These are phyloP conservation scores for Cutaneotrichosporon sp. DNA, from an alignment of 1,284 basidiomycete species.

Conservation along the genomic window DNA sequence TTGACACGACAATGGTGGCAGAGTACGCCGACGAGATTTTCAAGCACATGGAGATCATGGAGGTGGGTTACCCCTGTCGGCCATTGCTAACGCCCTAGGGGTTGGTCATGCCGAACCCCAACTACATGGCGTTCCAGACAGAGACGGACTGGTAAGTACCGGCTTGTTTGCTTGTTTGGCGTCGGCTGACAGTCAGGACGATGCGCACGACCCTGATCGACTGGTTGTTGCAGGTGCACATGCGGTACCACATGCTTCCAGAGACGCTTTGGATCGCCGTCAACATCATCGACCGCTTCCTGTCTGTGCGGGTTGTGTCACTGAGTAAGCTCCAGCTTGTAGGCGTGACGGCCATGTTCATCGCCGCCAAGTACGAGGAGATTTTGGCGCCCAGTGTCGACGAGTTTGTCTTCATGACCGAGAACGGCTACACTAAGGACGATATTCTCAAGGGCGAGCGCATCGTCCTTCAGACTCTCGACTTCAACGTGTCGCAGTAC, in stretches of 20 bases:
- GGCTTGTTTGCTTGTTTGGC: neutral
- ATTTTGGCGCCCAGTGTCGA: slow-evolving; percentile 82
- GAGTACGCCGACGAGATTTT: slow-evolving; percentile 99
- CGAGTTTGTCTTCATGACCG: slow-evolving; percentile 97
- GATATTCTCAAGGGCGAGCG: slow-evolving; percentile 98
- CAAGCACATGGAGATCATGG: slow-evolving; percentile 87
- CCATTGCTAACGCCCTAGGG: slow-evolving; percentile 57
- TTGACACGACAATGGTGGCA: slow-evolving; percentile 95
- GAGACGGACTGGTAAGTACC: slow-evolving; percentile 82
- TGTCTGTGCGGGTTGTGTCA: slow-evolving; percentile 62
- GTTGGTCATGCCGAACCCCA: slow-evolving; percentile 83
- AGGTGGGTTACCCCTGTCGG: slow-evolving; percentile 59
- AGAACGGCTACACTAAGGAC: slow-evolving; percentile 86
- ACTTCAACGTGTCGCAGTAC: slow-evolving; percentile 94
- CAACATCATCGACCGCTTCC: slow-evolving; percentile 66
- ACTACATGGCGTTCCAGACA: slow-evolving; percentile 92
- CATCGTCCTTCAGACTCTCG: slow-evolving; percentile 85
- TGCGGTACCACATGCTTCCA: slow-evolving; percentile 66
- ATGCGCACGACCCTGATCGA: slow-evolving; percentile 60
- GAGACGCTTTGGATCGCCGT: slow-evolving; percentile 68
- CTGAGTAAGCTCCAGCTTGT: slow-evolving; percentile 65
- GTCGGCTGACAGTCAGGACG: slow-evolving; percentile 43
- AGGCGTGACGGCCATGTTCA: slow-evolving; percentile 65
- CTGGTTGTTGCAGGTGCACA: slow-evolving; percentile 64
- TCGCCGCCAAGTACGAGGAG: slow-evolving; percentile 66